phyloP scores from a whole-genome alignment of 2,329 filamentous ascomycete species.

The Ascochyta clinopodiicola region DNA sequence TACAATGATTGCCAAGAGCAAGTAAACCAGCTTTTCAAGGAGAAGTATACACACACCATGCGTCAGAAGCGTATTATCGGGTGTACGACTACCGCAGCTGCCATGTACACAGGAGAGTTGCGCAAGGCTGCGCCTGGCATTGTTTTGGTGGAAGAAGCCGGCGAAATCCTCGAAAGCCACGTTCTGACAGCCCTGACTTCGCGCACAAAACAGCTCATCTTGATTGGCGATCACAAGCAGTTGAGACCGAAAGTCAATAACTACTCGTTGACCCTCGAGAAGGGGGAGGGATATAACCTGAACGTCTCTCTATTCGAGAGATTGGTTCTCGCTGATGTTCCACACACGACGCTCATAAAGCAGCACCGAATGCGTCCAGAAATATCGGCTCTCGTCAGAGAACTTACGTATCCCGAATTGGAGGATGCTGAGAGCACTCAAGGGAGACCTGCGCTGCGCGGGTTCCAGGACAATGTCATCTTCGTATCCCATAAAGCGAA shows the following conservation, averaged over 20 bases:
- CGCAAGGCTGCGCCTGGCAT: constrained; percentile 63
- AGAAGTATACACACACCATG: constrained; percentile 49
- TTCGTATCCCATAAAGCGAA: constrained; percentile 67
- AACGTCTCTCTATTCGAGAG: constrained; percentile 74
- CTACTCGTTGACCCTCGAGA: constrained; percentile 67
- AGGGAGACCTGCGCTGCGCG: constrained; percentile 57
- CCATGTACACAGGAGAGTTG: constrained; percentile 65
- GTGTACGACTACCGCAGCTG: constrained; percentile 74
- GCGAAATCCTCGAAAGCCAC: constrained; percentile 74
- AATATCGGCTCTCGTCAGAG: constrained; percentile 65
- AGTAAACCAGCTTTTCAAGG: constrained; percentile 42
- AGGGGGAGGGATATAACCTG: constrained; percentile 69
- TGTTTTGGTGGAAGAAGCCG: constrained; percentile 74
- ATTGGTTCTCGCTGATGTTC: constrained; percentile 63
- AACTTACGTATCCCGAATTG: constrained; percentile 68
- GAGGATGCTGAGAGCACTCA: constrained; percentile 61
- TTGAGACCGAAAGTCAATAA: constrained; percentile 71
- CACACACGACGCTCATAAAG: constrained; percentile 61
- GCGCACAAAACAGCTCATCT: constrained; percentile 66
- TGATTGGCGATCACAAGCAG: constrained; percentile 78
- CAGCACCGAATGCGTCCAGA: constrained; percentile 75
- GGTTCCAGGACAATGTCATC: constrained; percentile 65
- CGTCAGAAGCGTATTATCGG: constrained; percentile 67
- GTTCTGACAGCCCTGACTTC: constrained; percentile 65
- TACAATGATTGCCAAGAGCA: constrained; percentile 54